Percentiles rank a stretch among this genome's conserved stretches.
phyloP scores from a whole-genome alignment of 495 filamentous ascomycete species.

The Rhypophila decipiens region DNA sequence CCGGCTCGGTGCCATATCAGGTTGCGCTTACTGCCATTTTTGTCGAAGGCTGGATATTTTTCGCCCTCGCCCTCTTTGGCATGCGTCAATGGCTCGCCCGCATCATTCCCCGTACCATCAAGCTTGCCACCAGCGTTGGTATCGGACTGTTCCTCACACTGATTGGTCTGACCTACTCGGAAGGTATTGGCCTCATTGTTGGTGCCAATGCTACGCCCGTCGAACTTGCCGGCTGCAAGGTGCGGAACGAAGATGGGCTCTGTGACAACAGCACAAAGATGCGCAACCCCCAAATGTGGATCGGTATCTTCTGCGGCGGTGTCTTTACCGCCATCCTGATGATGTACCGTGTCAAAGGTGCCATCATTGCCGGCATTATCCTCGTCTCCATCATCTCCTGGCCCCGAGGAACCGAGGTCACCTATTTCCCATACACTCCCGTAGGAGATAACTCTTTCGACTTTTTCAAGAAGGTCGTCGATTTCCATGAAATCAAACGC shows the following conservation, averaged over 20 bases:
- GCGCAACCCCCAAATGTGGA: constrained; percentile 72
- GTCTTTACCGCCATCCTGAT: constrained; percentile 68
- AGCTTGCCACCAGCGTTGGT: constrained; percentile 75
- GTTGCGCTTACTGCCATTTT: constrained; percentile 76
- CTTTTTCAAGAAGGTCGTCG: constrained; percentile 78
- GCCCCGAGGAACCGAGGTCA: constrained; percentile 66
- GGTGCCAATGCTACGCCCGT: constrained; percentile 54
- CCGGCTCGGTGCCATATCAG: constrained; percentile 58
- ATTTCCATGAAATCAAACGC: constrained; percentile 66
- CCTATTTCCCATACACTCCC: constrained; percentile 66
- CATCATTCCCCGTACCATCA: constrained; percentile 69
- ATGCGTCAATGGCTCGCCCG: constrained; percentile 79
- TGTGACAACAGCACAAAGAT: constrained; percentile 56
- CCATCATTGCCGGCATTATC: constrained; percentile 71
- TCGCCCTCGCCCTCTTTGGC: constrained; percentile 60
- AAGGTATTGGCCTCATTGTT: constrained; percentile 68
- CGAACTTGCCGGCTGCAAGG: constrained; percentile 60
- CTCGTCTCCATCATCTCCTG: constrained; percentile 80
- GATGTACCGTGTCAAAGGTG: constrained; percentile 79
- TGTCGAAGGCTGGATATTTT: constrained; percentile 72
- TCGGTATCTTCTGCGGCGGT: constrained; percentile 78
- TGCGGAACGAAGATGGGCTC: constrained; percentile 30
- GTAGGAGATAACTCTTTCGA: constrained; percentile 62
- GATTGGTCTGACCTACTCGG: constrained; percentile 72
- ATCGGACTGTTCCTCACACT: constrained; percentile 76